Evolutionary conservation across 2,329 filamentous ascomycete species (phyloP), one percentile per base, ranked within the genome.

Genomic region (Chaetomium strumarium): DNA sequence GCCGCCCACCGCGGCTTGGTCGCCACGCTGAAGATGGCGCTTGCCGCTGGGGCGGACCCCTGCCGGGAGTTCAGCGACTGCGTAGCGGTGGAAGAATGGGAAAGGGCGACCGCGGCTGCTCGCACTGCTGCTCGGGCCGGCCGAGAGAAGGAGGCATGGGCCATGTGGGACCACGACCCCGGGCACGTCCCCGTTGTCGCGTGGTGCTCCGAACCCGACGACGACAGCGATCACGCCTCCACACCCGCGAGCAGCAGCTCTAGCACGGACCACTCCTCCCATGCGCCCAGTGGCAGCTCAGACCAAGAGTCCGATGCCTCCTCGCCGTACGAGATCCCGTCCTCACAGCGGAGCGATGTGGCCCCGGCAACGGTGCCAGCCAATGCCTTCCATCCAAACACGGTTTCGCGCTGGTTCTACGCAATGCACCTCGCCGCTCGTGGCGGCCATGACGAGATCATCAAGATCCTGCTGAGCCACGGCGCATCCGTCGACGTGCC

Each of bases 401-500:
- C 49, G 3, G 46, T 53, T 5, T n/a, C 40, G n/a, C 51, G 56
- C 16, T 49, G 52, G 9, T 65, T 60, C 51, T 46, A 46, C 13
- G 55, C 62, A 17, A 39, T 64, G 12, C 63, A 65, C 43, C 56
- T 65, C 9, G 63, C 63, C 13, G 63, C 59, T 12, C 53, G 58
- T 9, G 49, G 49, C 14, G 64, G 64, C 11, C 59, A 64, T 33
- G 31, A 59, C 24, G 53, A 60, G 11, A 53, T 60, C 9, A 47
- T 65, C 17, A 20, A 52, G 11, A 38, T 60, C 1, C 53, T 64
- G 9, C 52, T 63, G 30, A 54, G 60, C 20, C 50, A 60, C 24
- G 62, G 63, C n/a, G 64, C 61, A 1, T 30, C 37, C 13, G 45
- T 63, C 38, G 46, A 62, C 44, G 40, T 40, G 4, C 33, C 43